A percentile compares a stretch with the other conserved stretches of the same genome.
These are phyloP conservation scores for Amanita pallidorosea DNA, from an alignment of 768 basidiomycete species.

Conservation along the genomic window DNA sequence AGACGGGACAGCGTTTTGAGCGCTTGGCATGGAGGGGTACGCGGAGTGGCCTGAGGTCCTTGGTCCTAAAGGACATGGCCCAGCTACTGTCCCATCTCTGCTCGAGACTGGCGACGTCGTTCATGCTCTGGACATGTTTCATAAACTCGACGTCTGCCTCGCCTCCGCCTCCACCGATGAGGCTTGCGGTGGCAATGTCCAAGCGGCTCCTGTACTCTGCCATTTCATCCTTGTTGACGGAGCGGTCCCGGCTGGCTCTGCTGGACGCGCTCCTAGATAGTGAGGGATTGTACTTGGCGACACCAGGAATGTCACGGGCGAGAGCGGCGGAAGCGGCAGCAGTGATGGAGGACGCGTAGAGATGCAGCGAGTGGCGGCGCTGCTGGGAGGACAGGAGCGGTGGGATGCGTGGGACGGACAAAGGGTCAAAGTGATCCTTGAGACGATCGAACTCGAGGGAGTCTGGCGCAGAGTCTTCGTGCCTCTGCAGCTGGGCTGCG, in stretches of 20 bases:
- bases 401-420: constrained; percentile 72
- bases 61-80: constrained; percentile 56
- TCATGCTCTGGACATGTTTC: constrained; percentile 46
- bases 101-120: constrained; percentile 59
- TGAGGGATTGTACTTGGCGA: constrained; percentile 61
- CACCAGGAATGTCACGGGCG: constrained; percentile 78
- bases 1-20: constrained; percentile 90
- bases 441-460: constrained; percentile 86
- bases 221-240: constrained; percentile 67
- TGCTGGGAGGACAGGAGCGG: constrained; percentile 34
- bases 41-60: constrained; percentile 78
- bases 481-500: constrained; percentile 87
- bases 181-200: constrained; percentile 47
- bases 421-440: constrained; percentile 97
- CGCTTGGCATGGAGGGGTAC: constrained; percentile 90
- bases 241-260: constrained; percentile 47
- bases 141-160: constrained; percentile 66
- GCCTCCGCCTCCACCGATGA: constrained; percentile 45
- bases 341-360: constrained; percentile 74
- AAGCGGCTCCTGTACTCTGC: constrained; percentile 64
- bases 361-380: constrained; percentile 56
- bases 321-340: constrained; percentile 85
- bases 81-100: constrained; percentile 80
- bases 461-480: constrained; percentile 78
- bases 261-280: constrained; percentile 33